Percentiles rank a stretch among this genome's conserved stretches.
Evolutionary conservation across 2,329 filamentous ascomycete species (phyloP).

Genomic region (Phialophora expanda): DNA sequence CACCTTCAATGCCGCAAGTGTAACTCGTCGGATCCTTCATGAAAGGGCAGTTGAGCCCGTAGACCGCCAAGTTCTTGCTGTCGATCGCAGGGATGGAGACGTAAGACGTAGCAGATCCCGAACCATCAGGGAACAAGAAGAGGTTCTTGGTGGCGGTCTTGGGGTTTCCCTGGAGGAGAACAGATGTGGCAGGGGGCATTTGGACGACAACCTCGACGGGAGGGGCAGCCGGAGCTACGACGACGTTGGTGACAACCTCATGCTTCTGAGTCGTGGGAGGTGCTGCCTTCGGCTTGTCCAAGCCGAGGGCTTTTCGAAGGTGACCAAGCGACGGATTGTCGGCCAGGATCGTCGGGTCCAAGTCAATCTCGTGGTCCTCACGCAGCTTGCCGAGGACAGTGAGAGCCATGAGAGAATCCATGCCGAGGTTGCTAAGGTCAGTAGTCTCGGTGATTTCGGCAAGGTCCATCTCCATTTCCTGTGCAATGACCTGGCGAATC

Average conservation of each 20-base stretch:
- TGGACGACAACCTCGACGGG: conserved; percentile 37
- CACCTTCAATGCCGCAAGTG: conserved; percentile 41
- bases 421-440: conserved; percentile 52
- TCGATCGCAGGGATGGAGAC: conserved; percentile 49
- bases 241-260: conserved; percentile 39
- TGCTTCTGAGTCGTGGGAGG: conserved; percentile 38
- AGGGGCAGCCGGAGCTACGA: conserved; percentile 37
- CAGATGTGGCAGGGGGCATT: conserved; percentile 50
- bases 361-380: conserved; percentile 50
- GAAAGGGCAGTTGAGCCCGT: conserved; percentile 53
- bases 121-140: conserved; percentile 54
- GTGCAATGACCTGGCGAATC: conserved; percentile 50
- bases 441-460: conserved; percentile 49
- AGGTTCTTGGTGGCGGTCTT: conserved; percentile 50
- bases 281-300: conserved; percentile 46
- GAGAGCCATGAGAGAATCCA: conserved; percentile 55
- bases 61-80: conserved; percentile 49
- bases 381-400: conserved; percentile 53
- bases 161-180: conserved; percentile 51
- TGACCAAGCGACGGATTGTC: conserved; percentile 51
- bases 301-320: conserved; percentile 47
- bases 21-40: conserved; percentile 47
- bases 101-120: conserved; percentile 55
- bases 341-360: conserved; percentile 52
- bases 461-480: conserved; percentile 52